Base-by-base conservation (phyloP, 805 yeast genomes). In the Wickerhamomyces sydowiorum region DNA sequence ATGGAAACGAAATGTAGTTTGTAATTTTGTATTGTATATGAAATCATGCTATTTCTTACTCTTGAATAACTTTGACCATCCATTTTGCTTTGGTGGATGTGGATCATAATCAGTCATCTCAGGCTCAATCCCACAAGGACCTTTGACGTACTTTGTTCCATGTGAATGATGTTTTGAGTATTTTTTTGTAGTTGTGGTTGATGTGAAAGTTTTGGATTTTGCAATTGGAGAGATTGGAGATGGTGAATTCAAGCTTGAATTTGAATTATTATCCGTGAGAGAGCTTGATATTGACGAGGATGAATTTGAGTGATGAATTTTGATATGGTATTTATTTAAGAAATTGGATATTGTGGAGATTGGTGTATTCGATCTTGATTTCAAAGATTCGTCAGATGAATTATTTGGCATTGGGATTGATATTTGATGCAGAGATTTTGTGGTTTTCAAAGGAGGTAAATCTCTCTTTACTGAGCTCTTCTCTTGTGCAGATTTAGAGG, bases 121-220 rank as follows among this genome's bases (percentile, higher is more conserved):
- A 15, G 52, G 52, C 22, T 28, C 44, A 21, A 50, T 48, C 1
- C 51, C 51, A 41, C 53, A 50, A 4, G 53, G 53, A 2, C 50
- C 52, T 31, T 40, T 46, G 13, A 41, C n/a, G 25, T 44, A 44
- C 17, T 29, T 29, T 6, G 32, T 8, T 17, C 32, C 17, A 21
- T 23, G 38, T 20, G 28, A 29, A 36, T 42, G 48, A 6, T 3
- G 9, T 7, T 33, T 13, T 40, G 15, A 9, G 36, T 7, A 20
- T 20, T 33, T 20, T 29, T 30, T 27, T 18, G 31, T 8, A 17
- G 42, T 37, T 28, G 36, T n/a, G 4, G 25, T 18, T 25, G 37
- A 21, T 19, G 29, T 12, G 19, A 17, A 29, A 17, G 18, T 15
- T 28, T 7, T 5, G 3, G 20, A 15, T 29, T 29, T 19, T 29